Base-by-base conservation (phyloP, 2,329 filamentous ascomycete species). In the Ceratocystis harringtonii region DNA sequence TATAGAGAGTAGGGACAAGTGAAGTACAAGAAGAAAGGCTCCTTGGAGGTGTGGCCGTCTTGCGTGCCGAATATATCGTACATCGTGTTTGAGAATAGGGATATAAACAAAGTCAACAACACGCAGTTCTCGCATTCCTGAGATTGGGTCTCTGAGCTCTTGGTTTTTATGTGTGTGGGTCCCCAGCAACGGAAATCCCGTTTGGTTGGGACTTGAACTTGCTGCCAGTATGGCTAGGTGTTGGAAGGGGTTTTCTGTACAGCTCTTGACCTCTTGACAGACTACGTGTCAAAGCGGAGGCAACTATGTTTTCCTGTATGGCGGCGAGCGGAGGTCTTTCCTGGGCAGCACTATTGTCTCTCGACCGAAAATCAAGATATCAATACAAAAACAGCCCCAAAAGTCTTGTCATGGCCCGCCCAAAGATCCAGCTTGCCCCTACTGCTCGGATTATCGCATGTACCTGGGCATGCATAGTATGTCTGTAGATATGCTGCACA, bases 71-170 rank as follows among this genome's bases (percentile, higher is more conserved):
- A 57, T 57, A 57, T 57, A 57, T 57, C 52, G 52, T 57, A 15
- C 28, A 32, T 57, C 52, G 22, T 30, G 52, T 57, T 17, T 15
- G 15, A 17, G 28, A 57, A 57, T 41, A 41, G 52, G 52, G 52
- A 57, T 57, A 17, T 15, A 41, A 19, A 57, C 52, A 57, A 57
- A 19, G 52, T 57, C 52, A 57, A 57, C 52, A 57, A 57, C 52
- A 57, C 52, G 52, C 52, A 57, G 52, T 17, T 15, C 28, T 30
- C 7, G 52, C 52, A 57, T 57, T 57, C 52, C 52, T 57, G 22
- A 55, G 25, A 25, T 28, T 10, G 36, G 10, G 36, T 12, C 10
- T 41, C 36, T 41, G 36, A 3, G 36, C 36, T 41, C 36, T 41
- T 12, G 36, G 36, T 41, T 41, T 41, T 10, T 10, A 41, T 41